Evolutionary conservation across 768 basidiomycete species (phyloP), one percentile per base, ranked within the genome.

Genomic region (Boletales sp.): DNA sequence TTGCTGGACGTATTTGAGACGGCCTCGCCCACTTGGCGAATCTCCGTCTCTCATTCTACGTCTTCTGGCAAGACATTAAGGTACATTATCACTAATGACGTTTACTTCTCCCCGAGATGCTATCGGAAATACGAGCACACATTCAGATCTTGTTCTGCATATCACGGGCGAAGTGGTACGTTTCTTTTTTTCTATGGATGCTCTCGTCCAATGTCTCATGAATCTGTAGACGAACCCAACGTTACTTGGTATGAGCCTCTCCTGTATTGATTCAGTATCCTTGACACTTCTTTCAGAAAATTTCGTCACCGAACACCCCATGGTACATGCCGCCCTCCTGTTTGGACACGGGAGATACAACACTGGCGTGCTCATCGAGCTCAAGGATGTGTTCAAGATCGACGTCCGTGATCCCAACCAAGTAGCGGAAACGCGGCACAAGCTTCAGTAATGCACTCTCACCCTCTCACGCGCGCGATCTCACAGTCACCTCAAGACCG

Each of bases 311-410:
- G 57, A 57, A 42, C 50, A 62, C 32, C 48, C 55, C 0, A 54
- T 51, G 48, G 53, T 53, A 1, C 51, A 50, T 41, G 48, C 51
- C 11, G 58, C 61, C 28, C 47, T 57, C 51, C 51, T 62, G 54
- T 59, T 60, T 49, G 61, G 61, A 19, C 53, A 55, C 13, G 60
- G 48, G 45, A 53, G 61, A 49, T 59, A 57, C 28, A 52, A 51
- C 25, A 48, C 54, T 0, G 60, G 60, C 7, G 6, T 53, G 17
- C 51, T 58, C 18, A 53, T 62, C 38, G 47, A 61, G n/a, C 45
- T 62, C 17, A 18, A 46, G 40, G 48, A 51, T 15, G 31, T 10
- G 4, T 40, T 31, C 31, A 46, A 51, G 19, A 48, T 61, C 5
- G 60, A 59, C 21, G 41, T 45, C 3, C 35, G 8, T 5, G 49